A percentile compares a stretch with the other conserved stretches of the same genome.
Conservation (phyloP, 2,329 filamentous ascomycete species). For the Cercospora sp. region DNA sequence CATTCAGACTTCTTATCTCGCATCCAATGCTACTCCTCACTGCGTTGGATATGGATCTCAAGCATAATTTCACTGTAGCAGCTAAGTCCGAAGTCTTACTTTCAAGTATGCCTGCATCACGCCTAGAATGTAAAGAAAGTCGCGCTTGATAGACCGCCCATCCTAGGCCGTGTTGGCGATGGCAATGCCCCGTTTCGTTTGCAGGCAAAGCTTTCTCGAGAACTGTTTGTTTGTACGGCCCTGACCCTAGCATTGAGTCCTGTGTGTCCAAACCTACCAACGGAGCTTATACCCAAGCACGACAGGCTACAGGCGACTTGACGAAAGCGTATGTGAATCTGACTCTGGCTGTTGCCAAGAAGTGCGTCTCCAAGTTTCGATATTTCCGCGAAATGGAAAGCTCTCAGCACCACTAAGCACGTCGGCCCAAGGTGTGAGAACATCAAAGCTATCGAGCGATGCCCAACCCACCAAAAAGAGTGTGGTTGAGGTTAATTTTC, state of each 20-base stretch:
- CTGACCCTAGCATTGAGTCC: not conserved
- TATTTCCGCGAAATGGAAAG: not conserved
- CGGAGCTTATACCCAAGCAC: not conserved
- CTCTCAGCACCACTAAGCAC: not conserved
- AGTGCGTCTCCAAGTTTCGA: not conserved
- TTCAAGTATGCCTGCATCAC: not conserved
- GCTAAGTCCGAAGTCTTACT: not conserved
- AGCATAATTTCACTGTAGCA: not conserved
- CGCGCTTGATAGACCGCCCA: not conserved
- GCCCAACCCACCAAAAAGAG: too few relatives aligned
- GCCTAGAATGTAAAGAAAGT: not conserved
- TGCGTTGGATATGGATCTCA: not conserved
- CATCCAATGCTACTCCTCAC: not conserved
- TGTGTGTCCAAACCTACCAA: not conserved
- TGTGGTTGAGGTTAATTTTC: too few relatives aligned
- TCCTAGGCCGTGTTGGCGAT: not conserved
- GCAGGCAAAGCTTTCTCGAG: not conserved
- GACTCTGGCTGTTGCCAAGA: conserved; percentile 4
- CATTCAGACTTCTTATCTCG: not conserved
- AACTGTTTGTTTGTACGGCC: not conserved
- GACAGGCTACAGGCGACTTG: not conserved
- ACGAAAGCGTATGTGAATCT: not conserved
- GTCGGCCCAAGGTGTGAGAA: not conserved
- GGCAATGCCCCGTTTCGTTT: not conserved
- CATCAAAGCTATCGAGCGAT: not conserved